phyloP scores from a whole-genome alignment of 306 rosid genomes.

The Lithocarpus polystachyus region DNA sequence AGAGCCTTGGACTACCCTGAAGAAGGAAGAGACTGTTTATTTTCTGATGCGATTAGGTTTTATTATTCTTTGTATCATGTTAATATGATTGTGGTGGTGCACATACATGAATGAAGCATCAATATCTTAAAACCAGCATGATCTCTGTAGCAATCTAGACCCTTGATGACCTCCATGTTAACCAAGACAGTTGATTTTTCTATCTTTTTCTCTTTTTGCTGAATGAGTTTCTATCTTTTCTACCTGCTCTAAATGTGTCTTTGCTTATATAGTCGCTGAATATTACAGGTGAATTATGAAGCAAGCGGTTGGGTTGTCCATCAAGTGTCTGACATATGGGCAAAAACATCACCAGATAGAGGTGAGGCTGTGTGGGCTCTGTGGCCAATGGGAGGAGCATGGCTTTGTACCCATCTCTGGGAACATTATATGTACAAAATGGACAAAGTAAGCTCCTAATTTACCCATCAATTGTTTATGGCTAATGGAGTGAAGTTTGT shows the following conservation, averaged over 20 bases:
- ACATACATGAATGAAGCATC: background rate
- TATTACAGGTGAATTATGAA: conserved; percentile 81
- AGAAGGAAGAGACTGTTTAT: background rate
- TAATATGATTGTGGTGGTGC: background rate
- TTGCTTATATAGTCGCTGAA: background rate
- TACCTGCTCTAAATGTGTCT: background rate
- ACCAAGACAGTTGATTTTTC: background rate
- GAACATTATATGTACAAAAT: conserved; percentile 83
- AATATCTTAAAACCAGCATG: background rate
- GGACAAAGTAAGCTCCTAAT: conserved; percentile 66
- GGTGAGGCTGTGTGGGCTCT: conserved; percentile 93
- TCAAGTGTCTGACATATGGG: conserved; percentile 95
- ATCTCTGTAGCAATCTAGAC: background rate
- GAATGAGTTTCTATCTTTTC: background rate
- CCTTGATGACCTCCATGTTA: background rate
- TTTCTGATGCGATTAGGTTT: background rate
- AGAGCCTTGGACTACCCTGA: background rate
- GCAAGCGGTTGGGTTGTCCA: conserved; percentile 92
- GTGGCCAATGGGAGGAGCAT: conserved; percentile 99
- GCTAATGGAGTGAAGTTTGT: background rate
- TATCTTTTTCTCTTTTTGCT: background rate
- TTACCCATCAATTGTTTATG: conserved; percentile 9
- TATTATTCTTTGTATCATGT: background rate
- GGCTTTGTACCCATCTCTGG: conserved; percentile 91
- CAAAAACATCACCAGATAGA: conserved; percentile 83